These are phyloP conservation scores for Chrysoporthe cubensis DNA, from an alignment of 2,329 filamentous ascomycete species.

Conservation along the genomic window DNA sequence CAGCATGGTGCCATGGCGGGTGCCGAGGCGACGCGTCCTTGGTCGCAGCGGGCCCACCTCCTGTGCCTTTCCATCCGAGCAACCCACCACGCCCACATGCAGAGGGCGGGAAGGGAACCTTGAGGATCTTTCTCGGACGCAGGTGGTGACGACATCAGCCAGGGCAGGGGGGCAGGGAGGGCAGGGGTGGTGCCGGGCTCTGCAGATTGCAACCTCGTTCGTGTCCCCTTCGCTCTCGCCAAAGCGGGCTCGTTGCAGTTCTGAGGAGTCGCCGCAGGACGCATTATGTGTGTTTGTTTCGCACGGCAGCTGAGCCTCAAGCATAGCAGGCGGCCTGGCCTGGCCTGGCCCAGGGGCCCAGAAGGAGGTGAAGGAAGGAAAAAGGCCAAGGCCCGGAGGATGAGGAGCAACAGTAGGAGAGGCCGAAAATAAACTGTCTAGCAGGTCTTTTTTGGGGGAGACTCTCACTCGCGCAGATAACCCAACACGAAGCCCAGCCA, in stretches of 20 bases:
- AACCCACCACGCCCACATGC: not conserved
- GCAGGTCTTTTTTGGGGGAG: not conserved
- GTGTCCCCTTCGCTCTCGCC: no score
- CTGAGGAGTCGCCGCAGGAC: no score
- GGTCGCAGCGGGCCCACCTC: not conserved
- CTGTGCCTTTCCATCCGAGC: not conserved
- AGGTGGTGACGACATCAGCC: not conserved
- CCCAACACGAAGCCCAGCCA: slow-evolving; percentile 1
- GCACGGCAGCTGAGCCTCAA: no score
- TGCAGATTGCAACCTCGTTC: not conserved
- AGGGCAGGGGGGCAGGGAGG: not conserved
- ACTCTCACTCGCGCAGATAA: not conserved
- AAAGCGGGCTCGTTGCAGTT: no score
- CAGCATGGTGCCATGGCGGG: no score
- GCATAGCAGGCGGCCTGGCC: no score
- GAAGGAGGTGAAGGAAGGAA: no score
- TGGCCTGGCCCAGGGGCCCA: no score
- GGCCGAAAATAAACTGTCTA: not conserved
- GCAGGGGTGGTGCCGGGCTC: not conserved
- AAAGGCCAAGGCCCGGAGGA: not conserved
- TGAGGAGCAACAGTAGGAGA: not conserved
- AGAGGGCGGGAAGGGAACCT: not conserved
- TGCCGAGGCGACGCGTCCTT: slow-evolving; percentile 1
- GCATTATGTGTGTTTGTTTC: no score
- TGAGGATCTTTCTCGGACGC: slow-evolving; percentile 1